phyloP scores from a whole-genome alignment of 768 basidiomycete species.

The Suillus plorans region DNA sequence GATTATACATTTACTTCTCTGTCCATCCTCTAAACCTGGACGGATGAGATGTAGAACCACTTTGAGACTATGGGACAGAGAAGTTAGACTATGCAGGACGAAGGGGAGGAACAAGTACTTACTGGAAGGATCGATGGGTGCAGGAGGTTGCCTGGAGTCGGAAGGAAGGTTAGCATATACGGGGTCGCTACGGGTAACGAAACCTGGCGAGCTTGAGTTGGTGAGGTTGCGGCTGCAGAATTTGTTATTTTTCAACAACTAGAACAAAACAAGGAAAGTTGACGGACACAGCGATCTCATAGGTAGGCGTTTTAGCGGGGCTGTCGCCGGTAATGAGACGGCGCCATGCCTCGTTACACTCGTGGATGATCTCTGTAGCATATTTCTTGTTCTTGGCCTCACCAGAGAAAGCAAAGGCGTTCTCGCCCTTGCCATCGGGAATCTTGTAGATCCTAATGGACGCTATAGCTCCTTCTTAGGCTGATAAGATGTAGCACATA shows the following conservation, averaged over 20 bases:
- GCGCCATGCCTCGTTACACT: conserved; percentile 98
- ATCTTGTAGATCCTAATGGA: conserved; percentile 86
- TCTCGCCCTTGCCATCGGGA: conserved; percentile 94
- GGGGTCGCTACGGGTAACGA: conserved; percentile 60
- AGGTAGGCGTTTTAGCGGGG: conserved; percentile 66
- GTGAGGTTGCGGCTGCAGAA: conserved; percentile 74
- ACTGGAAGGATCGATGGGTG: conserved; percentile 90
- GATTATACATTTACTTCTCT: neutral
- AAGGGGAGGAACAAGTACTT: conserved; percentile 26
- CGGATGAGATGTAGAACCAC: conserved; percentile 94
- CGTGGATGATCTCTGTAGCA: conserved; percentile 97
- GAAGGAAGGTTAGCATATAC: conserved; percentile 65
- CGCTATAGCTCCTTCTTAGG: neutral
- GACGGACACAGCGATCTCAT: conserved; percentile 85
- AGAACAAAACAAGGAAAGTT: neutral
- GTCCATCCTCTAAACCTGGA: conserved; percentile 55
- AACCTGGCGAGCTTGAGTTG: conserved; percentile 70
- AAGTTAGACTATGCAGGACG: conserved; percentile 12
- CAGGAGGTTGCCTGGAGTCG: conserved; percentile 82
- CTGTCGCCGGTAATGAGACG: conserved; percentile 82
- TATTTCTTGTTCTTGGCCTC: conserved; percentile 99
- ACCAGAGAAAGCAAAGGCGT: conserved; percentile 98
- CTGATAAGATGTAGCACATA: conserved; percentile 27
- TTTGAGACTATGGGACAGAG: conserved; percentile 61
- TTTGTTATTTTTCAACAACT: conserved; percentile 3